A percentile compares a stretch with the other conserved stretches of the same genome.
Conservation (phyloP, 805 yeast species). For the Yarrowia alimentaria region DNA sequence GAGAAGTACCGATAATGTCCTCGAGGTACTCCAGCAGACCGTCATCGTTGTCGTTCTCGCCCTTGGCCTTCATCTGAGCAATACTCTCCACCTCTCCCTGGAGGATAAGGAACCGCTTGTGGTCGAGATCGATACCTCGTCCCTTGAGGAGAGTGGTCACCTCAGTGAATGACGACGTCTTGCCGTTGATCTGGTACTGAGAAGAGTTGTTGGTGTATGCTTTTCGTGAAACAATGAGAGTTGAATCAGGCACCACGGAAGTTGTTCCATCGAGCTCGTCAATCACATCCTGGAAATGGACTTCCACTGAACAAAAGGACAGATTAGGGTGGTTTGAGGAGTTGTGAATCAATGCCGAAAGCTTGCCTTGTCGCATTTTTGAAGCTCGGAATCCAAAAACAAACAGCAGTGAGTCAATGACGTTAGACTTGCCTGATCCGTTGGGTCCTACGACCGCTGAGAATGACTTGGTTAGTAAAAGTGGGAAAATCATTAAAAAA, state of each 20-base stretch:
- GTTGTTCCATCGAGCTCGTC: slow-evolving; percentile 53
- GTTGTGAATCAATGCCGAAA: slow-evolving; percentile 90
- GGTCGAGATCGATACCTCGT: slow-evolving; percentile 91
- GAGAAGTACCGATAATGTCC: slow-evolving; percentile 93
- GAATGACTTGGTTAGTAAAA: slow-evolving; percentile 54
- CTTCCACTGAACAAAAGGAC: slow-evolving; percentile 83
- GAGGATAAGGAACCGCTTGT: slow-evolving; percentile 86
- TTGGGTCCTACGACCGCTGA: slow-evolving; percentile 98
- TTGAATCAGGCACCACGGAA: slow-evolving; percentile 52
- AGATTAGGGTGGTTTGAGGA: slow-evolving; percentile 70
- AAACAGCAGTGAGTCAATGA: slow-evolving; percentile 91
- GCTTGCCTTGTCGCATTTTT: slow-evolving; percentile 93
- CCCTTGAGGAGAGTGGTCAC: slow-evolving; percentile 72
- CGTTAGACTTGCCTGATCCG: slow-evolving; percentile 97
- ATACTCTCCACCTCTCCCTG: slow-evolving; percentile 99
- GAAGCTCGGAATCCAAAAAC: slow-evolving; percentile 96
- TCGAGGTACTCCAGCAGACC: slow-evolving; percentile 92
- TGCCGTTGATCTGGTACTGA: slow-evolving; percentile 70
- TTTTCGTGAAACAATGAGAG: slow-evolving; percentile 70
- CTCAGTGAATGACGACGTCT: slow-evolving; percentile 67
- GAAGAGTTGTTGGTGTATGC: slow-evolving; percentile 77
- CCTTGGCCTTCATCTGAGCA: slow-evolving; percentile 98
- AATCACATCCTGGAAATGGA: slow-evolving; percentile 73
- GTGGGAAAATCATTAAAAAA: not conserved
- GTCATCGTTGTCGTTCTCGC: slow-evolving; percentile 87